Evolutionary conservation across 129 eudicot genomes (phyloP).

Genomic region (Deinandra increscens): DNA sequence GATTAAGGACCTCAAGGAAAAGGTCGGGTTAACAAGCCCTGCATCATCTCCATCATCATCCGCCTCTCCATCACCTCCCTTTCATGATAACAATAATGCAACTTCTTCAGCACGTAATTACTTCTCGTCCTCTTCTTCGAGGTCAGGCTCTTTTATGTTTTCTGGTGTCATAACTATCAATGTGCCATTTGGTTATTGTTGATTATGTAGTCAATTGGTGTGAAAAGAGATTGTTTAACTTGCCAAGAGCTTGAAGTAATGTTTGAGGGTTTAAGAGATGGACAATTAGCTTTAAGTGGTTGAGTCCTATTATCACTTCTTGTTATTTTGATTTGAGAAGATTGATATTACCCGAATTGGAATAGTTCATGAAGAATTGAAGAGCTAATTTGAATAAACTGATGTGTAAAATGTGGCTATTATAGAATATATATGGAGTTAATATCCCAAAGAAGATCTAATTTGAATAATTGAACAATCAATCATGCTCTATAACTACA

Average conservation of each 20-base stretch:
- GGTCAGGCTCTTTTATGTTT: slow-evolving; percentile 30
- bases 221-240: background rate
- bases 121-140: slow-evolving; percentile 42
- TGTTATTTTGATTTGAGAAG: slow-evolving; percentile 5
- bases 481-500: background rate
- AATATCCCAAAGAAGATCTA: background rate
- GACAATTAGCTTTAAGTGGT: too few species aligned
- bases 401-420: slow-evolving; percentile 11
- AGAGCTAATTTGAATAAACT: background rate
- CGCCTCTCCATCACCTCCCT: slow-evolving; percentile 29
- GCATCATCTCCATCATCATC: slow-evolving; percentile 28
- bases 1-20: slow-evolving; percentile 92
- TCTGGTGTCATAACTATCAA: background rate
- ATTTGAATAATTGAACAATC: background rate
- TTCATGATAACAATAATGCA: slow-evolving; percentile 32
- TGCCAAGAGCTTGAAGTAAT: slow-evolving; percentile 18
- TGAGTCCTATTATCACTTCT: too few species aligned
- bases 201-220: background rate
- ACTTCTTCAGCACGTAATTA: slow-evolving; percentile 38
- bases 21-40: slow-evolving; percentile 66
- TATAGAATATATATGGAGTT: background rate
- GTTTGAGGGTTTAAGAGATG: slow-evolving; percentile 26
- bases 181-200: background rate
- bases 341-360: too few species aligned
- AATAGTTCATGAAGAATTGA: background rate